These are phyloP conservation scores for Pinus taeda DNA, from an alignment of 75 land plant species.

Conservation along the genomic window DNA sequence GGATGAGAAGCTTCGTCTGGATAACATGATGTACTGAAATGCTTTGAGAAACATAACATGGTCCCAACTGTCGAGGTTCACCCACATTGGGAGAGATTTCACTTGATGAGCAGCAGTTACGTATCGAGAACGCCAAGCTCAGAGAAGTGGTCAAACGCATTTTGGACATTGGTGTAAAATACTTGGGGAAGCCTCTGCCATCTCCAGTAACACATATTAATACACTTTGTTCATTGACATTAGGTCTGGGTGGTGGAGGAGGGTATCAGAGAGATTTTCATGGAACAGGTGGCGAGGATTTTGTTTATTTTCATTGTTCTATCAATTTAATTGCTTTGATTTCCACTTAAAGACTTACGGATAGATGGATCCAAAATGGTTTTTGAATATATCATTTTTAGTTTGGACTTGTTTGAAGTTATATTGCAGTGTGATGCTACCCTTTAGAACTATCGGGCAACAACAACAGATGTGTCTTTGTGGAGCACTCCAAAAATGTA, in stretches of 20 bases:
- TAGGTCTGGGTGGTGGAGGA: background rate
- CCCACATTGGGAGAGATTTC: slow-evolving; percentile 24
- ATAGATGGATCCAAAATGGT: too few relatives aligned
- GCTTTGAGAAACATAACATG: slow-evolving; percentile 17
- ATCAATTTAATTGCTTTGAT: too few relatives aligned
- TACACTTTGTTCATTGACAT: background rate
- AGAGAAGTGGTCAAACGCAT: slow-evolving; percentile 24
- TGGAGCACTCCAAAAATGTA: too few relatives aligned
- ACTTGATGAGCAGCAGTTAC: slow-evolving; percentile 23
- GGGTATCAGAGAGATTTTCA: slow-evolving; percentile 1
- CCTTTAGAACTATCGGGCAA: too few relatives aligned
- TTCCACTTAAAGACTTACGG: too few relatives aligned
- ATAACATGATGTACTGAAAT: slow-evolving; percentile 16
- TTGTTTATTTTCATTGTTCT: background rate
- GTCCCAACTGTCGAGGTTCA: slow-evolving; percentile 27
- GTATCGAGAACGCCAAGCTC: slow-evolving; percentile 29
- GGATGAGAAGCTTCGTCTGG: slow-evolving; percentile 24
- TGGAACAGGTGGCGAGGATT: slow-evolving; percentile 2
- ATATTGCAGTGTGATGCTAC: too few relatives aligned
- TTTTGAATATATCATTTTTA: too few relatives aligned
- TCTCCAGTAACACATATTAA: background rate
- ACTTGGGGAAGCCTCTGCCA: slow-evolving; percentile 7
- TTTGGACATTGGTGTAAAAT: slow-evolving; percentile 15
- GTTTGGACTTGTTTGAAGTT: too few relatives aligned
- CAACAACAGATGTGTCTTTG: too few relatives aligned